Conservation (phyloP, 257 asterid genomes). For the Scutellaria barbata region DNA sequence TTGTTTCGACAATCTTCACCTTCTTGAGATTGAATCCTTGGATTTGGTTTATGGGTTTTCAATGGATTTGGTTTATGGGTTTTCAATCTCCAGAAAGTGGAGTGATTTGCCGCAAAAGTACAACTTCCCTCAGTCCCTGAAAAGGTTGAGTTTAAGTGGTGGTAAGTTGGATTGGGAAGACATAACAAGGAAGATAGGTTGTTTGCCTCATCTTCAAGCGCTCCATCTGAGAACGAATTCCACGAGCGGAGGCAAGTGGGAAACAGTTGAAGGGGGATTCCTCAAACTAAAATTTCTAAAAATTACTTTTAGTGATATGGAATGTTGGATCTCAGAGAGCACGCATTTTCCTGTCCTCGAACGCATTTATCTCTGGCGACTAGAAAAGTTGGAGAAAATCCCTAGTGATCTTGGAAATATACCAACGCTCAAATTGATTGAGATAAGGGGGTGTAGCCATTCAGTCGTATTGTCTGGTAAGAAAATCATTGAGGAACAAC, state of each 20-base stretch:
- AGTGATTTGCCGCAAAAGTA: background rate
- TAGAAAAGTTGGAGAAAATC: too few species aligned
- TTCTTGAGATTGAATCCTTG: too few species aligned
- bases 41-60: too few species aligned
- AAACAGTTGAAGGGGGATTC: too few species aligned
- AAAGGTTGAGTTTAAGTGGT: background rate
- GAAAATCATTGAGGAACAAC: background rate
- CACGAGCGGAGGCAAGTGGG: background rate
- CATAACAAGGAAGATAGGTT: background rate
- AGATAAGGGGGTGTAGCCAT: background rate
- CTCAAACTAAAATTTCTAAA: too few species aligned
- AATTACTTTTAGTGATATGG: too few species aligned
- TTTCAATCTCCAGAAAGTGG: background rate
- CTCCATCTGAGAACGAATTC: background rate
- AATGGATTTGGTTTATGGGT: too few species aligned
- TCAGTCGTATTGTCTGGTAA: background rate
- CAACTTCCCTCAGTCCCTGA: constrained; percentile 3
- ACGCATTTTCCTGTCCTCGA: too few species aligned
- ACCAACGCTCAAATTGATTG: background rate
- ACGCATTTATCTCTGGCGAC: too few species aligned
- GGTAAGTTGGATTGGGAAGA: background rate
- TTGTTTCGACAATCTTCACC: too few species aligned
- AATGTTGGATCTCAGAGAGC: too few species aligned
- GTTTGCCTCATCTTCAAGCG: background rate
- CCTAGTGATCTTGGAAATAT: too few species aligned